phyloP scores from a whole-genome alignment of 306 rosid genomes.

The Quercus ilex region DNA sequence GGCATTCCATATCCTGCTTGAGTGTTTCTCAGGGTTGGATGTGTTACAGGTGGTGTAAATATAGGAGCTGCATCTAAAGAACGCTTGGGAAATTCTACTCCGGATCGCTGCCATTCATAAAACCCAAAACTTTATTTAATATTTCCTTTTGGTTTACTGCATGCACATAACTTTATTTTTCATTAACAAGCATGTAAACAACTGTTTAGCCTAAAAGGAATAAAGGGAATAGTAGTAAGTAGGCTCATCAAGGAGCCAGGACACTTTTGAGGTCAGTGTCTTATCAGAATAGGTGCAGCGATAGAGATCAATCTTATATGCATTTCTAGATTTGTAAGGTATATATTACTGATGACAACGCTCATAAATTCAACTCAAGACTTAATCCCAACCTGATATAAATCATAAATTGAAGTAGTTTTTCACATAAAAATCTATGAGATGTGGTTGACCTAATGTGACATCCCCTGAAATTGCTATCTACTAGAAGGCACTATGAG shows the following conservation, averaged over 20 bases:
- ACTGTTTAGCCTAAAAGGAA: conserved; percentile 1
- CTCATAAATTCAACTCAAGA: neutral
- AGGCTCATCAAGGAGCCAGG: neutral
- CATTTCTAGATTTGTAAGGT: neutral
- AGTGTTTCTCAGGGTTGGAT: conserved; percentile 36
- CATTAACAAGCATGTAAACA: conserved; percentile 8
- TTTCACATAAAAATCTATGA: no score
- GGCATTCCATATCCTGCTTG: conserved; percentile 91
- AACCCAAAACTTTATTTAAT: conserved; percentile 15
- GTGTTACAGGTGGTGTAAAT: conserved; percentile 76
- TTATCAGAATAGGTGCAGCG: neutral
- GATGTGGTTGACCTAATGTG: neutral
- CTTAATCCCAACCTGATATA: neutral
- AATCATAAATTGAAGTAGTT: neutral
- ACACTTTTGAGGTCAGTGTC: neutral
- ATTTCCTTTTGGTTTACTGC: conserved; percentile 2
- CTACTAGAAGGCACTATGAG: neutral
- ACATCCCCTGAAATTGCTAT: neutral
- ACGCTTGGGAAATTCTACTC: conserved; percentile 80
- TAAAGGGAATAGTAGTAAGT: neutral
- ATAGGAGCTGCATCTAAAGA: conserved; percentile 71
- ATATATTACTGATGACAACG: neutral
- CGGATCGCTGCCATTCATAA: conserved; percentile 70
- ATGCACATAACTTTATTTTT: neutral
- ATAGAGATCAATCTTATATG: neutral